phyloP scores from a whole-genome alignment of 2,329 filamentous ascomycete species.

The Pochonia chlamydosporia region DNA sequence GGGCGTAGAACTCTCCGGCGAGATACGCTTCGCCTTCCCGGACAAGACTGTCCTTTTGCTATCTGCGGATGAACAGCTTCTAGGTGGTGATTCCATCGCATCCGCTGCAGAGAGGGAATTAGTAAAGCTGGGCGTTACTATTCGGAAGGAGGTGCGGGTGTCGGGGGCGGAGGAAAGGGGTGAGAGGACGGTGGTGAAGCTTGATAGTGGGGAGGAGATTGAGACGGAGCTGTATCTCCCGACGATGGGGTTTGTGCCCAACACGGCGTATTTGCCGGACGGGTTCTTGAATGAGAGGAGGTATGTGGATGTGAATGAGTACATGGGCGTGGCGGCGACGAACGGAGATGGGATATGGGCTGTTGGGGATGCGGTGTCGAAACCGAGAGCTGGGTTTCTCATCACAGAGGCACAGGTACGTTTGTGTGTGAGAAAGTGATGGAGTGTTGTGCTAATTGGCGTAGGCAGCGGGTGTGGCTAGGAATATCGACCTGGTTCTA shows the following conservation, averaged over 20 bases:
- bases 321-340: conserved; percentile 37
- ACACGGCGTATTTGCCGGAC: conserved; percentile 45
- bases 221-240: conserved; percentile 51
- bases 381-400: conserved; percentile 51
- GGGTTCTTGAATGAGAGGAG: conserved; percentile 36
- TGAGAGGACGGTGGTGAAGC: conserved; percentile 42
- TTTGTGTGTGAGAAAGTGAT: too few species aligned
- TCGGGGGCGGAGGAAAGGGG: conserved; percentile 18
- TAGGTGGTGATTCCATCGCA: conserved; percentile 39
- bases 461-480: conserved; percentile 44
- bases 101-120: conserved; percentile 41
- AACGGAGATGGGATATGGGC: conserved; percentile 41
- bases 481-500: conserved; percentile 46
- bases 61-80: conserved; percentile 31
- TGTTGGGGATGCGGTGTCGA: conserved; percentile 46
- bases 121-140: conserved; percentile 44
- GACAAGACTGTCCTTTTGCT: conserved; percentile 45
- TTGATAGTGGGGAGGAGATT: conserved; percentile 41
- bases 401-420: conserved; percentile 45
- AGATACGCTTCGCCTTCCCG: conserved; percentile 47
- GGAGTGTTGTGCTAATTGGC: neutral
- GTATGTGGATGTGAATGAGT: conserved; percentile 45
- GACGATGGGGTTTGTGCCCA: conserved; percentile 49
- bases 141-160: conserved; percentile 38
- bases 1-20: conserved; percentile 49